Evolutionary conservation across 75 land plant species (phyloP).

Genomic region (Picea glauca): DNA sequence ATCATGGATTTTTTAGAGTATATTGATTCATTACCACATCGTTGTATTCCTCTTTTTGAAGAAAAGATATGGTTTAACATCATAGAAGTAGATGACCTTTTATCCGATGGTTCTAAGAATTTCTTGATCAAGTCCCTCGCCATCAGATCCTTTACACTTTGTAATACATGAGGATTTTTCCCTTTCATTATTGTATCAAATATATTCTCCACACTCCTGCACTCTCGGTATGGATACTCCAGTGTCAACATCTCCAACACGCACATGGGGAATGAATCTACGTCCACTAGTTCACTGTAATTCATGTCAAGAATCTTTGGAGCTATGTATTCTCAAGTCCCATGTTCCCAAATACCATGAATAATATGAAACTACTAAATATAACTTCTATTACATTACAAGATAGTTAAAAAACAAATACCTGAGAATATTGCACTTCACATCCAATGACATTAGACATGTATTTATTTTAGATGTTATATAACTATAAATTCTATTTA

Average conservation of each 20-base stretch:
- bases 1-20: too few relatives aligned
- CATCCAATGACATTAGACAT: too few relatives aligned
- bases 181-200: slow-evolving; percentile 76
- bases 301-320: slow-evolving; percentile 84
- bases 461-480: too few relatives aligned
- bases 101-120: slow-evolving; percentile 42
- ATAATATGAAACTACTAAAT: too few relatives aligned
- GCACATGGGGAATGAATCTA: slow-evolving; percentile 93
- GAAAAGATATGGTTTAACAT: slow-evolving; percentile 56
- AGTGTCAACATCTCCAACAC: slow-evolving; percentile 84
- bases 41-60: neutral
- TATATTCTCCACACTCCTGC: slow-evolving; percentile 73
- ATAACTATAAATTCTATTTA: too few relatives aligned
- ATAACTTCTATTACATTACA: too few relatives aligned
- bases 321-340: slow-evolving; percentile 93
- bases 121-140: slow-evolving; percentile 44
- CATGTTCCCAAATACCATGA: neutral
- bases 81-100: slow-evolving; percentile 47
- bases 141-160: slow-evolving; percentile 45
- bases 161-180: slow-evolving; percentile 54
- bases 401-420: too few relatives aligned
- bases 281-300: slow-evolving; percentile 87
- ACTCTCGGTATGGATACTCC: slow-evolving; percentile 86
- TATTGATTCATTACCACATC: too few relatives aligned
- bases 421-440: too few relatives aligned